Percentiles rank a stretch among this genome's conserved stretches.
Conservation (phyloP, 2,329 filamentous ascomycete species). For the Scorias spongiosa region DNA sequence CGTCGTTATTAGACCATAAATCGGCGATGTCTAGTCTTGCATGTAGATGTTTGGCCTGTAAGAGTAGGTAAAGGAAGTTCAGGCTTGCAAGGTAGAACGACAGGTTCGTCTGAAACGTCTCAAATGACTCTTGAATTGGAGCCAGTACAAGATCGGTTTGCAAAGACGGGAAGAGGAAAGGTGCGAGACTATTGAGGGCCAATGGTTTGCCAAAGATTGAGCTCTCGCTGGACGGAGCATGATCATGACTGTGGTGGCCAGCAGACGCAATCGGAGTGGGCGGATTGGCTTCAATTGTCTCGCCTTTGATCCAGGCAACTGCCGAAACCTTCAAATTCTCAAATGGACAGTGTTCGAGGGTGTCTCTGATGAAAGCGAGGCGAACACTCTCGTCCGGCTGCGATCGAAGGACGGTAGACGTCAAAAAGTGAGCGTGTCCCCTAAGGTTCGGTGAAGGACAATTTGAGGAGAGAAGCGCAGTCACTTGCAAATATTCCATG, state of each 20-base stretch:
- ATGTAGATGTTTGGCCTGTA: slow-evolving; percentile 34
- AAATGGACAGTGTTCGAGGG: slow-evolving; percentile 38
- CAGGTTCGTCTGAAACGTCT: slow-evolving; percentile 36
- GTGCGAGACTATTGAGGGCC: slow-evolving; percentile 32
- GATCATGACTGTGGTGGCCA: slow-evolving; percentile 2
- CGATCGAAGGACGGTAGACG: slow-evolving; percentile 34
- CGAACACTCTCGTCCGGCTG: slow-evolving; percentile 37
- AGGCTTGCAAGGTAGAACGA: slow-evolving; percentile 40
- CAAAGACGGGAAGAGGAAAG: slow-evolving; percentile 37
- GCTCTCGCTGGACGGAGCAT: neutral
- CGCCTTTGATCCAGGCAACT: slow-evolving; percentile 45
- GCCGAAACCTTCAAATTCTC: slow-evolving; percentile 41
- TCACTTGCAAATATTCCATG: slow-evolving; percentile 35
- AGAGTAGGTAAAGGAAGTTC: slow-evolving; percentile 43
- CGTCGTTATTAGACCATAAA: slow-evolving; percentile 24
- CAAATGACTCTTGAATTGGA: slow-evolving; percentile 24
- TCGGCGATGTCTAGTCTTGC: slow-evolving; percentile 30
- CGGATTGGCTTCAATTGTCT: slow-evolving; percentile 35
- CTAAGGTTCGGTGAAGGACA: slow-evolving; percentile 31
- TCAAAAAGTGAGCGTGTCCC: slow-evolving; percentile 34
- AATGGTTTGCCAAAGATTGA: slow-evolving; percentile 34
- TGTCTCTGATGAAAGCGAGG: slow-evolving; percentile 39
- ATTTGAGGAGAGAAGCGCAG: slow-evolving; percentile 33
- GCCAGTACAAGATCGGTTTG: slow-evolving; percentile 26
- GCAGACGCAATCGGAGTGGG: slow-evolving; percentile 8